Base-by-base conservation (phyloP, 2,329 filamentous ascomycete species). In the Elsinoe australis region DNA sequence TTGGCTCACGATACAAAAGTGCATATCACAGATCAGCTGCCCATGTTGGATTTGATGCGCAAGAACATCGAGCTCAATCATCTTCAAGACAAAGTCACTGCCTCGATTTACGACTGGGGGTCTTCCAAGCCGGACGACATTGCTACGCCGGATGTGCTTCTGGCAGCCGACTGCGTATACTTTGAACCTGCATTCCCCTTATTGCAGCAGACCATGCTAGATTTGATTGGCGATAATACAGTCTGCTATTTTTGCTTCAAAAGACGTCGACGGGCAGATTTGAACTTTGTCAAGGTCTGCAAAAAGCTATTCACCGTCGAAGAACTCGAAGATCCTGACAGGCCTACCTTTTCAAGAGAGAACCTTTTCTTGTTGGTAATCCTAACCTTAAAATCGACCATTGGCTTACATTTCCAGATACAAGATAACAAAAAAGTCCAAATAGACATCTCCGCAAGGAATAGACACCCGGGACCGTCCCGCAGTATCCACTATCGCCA, bases 131-230 rank as follows among this genome's bases (percentile, higher is more conserved):
- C 68, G 52, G 48, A 65, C 50, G 47, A 57, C 49, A 53, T 71
- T 44, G 66, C 72, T 48, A 71, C 73, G 56, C 87, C 88, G 14
- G 80, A 89, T 58, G 73, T 95, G 49, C 81, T 98, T 49, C 75
- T 96, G n/a, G 92, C 92, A 3, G 90, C 89, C 32, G 92, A 96
- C 65, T 96, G 90, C 67, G 88, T 95, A 41, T 98, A 96, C 71
- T 94, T 94, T 64, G 92, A 96, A 66, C 88, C 90, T 2, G 87
- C 92, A 1, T 96, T 96, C 61, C 89, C 90, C 22, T 72, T 95
- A 26, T 75, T 98, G 38, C 76, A 92, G 60, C 70, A 80, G 54
- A 96, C 90, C 4, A 69, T 96, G 55, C 71, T 77, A 51, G 80
- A 85, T 53, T 72, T 95, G 39, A 72, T 95, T 54, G 75, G 78